These are phyloP conservation scores for Phytophthora gonapodyides DNA, from an alignment of 352 stramenopile genomes.

Conservation along the genomic window DNA sequence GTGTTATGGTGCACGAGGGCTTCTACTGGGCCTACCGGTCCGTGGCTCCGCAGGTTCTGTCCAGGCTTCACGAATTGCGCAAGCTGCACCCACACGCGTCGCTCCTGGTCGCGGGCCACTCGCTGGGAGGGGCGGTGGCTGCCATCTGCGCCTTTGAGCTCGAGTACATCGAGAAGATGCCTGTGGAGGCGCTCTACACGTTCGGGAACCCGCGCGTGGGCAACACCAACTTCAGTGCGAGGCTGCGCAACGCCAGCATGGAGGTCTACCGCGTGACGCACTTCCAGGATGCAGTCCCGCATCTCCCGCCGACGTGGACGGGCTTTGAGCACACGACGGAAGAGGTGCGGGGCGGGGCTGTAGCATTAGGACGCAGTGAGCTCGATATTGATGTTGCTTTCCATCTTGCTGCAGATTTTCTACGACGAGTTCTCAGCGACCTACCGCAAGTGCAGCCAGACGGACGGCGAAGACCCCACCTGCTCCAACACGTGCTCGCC, in stretches of 20 bases:
- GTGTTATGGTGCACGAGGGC: constrained; percentile 69
- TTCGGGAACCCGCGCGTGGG: constrained; percentile 82
- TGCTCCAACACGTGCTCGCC: constrained; percentile 78
- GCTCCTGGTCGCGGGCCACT: constrained; percentile 76
- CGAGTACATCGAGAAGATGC: constrained; percentile 58
- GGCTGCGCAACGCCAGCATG: constrained; percentile 55
- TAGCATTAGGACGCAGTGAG: not conserved
- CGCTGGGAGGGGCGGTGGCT: constrained; percentile 71
- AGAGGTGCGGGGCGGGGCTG: constrained; percentile 45
- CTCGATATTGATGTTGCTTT: constrained; percentile 11
- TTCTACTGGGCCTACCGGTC: constrained; percentile 85
- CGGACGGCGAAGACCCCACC: constrained; percentile 62
- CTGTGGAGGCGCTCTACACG: constrained; percentile 62
- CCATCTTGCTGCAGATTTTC: constrained; percentile 55
- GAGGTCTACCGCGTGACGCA: constrained; percentile 80
- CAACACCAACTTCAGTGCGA: constrained; percentile 65
- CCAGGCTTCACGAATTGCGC: constrained; percentile 38
- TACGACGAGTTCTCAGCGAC: constrained; percentile 78
- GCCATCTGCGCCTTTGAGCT: constrained; percentile 81
- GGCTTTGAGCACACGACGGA: constrained; percentile 75
- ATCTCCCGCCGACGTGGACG: constrained; percentile 77
- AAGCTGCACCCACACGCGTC: constrained; percentile 46
- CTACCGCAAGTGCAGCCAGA: constrained; percentile 63
- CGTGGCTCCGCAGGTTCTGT: constrained; percentile 55
- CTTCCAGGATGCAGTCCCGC: constrained; percentile 76